These are phyloP conservation scores for Picea engelmannii DNA, from an alignment of 83 land plant genomes.

Conservation along the genomic window DNA sequence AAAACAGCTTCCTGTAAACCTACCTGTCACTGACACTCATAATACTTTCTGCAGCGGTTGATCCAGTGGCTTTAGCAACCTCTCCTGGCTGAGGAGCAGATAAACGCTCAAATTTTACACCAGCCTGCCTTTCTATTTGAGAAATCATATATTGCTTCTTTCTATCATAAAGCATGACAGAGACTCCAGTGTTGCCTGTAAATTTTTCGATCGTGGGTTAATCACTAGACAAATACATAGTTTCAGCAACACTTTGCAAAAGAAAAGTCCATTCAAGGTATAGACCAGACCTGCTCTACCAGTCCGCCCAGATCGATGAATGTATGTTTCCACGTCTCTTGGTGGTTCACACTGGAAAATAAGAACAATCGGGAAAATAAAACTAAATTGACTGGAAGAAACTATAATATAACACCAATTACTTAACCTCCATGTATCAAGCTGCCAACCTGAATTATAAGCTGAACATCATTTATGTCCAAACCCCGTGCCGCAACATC, in stretches of 20 bases:
- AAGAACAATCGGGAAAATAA: slow-evolving; percentile 3
- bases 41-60: slow-evolving; percentile 66
- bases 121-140: slow-evolving; percentile 90
- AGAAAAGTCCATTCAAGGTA: neutral
- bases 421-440: neutral
- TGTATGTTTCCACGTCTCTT: slow-evolving; percentile 95
- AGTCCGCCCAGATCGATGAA: slow-evolving; percentile 97
- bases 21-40: slow-evolving; percentile 80
- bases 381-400: neutral
- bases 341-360: slow-evolving; percentile 91
- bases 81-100: slow-evolving; percentile 92
- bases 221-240: neutral
- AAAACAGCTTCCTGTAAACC: neutral
- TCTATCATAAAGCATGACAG: slow-evolving; percentile 86
- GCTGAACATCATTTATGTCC: slow-evolving; percentile 95
- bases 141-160: slow-evolving; percentile 69
- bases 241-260: neutral
- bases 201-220: neutral
- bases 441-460: slow-evolving; percentile 84
- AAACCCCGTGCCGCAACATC: slow-evolving; percentile 98
- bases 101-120: slow-evolving; percentile 88
- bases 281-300: slow-evolving; percentile 88
- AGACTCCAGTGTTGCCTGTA: slow-evolving; percentile 89
- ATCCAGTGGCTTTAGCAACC: slow-evolving; percentile 74
- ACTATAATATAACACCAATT: neutral